A percentile compares a stretch with the other conserved stretches of the same genome.
phyloP scores from a whole-genome alignment of 2,329 filamentous ascomycete genomes.

The Myriosclerotinia curreyana region DNA sequence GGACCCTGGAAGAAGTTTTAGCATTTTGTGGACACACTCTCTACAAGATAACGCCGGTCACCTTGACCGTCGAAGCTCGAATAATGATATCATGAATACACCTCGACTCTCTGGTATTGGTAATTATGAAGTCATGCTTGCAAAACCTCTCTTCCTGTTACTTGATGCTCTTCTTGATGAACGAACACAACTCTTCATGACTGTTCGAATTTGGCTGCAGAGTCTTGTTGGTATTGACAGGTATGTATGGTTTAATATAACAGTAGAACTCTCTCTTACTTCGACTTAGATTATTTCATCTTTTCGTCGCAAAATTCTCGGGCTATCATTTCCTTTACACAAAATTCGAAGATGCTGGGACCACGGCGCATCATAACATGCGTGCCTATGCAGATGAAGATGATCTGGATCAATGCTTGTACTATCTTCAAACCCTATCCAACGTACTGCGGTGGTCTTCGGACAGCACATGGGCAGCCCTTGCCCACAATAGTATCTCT shows the following conservation, averaged over 20 bases:
- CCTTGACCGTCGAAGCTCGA: conserved; percentile 48
- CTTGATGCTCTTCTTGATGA: conserved; percentile 75
- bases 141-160: conserved; percentile 75
- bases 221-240: conserved; percentile 61
- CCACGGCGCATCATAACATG: conserved; percentile 29
- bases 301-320: conserved; percentile 58
- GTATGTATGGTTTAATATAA: conserved; percentile 42
- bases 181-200: conserved; percentile 69
- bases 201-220: conserved; percentile 77
- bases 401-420: conserved; percentile 72
- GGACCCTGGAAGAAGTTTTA: conserved; percentile 67
- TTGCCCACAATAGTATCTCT: conserved; percentile 60
- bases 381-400: conserved; percentile 53
- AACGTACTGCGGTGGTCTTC: conserved; percentile 69
- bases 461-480: conserved; percentile 65
- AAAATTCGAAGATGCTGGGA: conserved; percentile 25
- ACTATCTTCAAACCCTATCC: conserved; percentile 72
- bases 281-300: conserved; percentile 53
- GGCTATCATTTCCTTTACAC: conserved; percentile 52
- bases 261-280: conserved; percentile 29
- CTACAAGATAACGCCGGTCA: conserved; percentile 53
- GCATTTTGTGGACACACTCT: conserved; percentile 79
- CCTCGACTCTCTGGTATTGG: conserved; percentile 54
- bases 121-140: conserved; percentile 70
- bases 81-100: conserved; percentile 38